phyloP scores from a whole-genome alignment of 2,329 filamentous ascomycete genomes.

The Blumeriella jaapii region DNA sequence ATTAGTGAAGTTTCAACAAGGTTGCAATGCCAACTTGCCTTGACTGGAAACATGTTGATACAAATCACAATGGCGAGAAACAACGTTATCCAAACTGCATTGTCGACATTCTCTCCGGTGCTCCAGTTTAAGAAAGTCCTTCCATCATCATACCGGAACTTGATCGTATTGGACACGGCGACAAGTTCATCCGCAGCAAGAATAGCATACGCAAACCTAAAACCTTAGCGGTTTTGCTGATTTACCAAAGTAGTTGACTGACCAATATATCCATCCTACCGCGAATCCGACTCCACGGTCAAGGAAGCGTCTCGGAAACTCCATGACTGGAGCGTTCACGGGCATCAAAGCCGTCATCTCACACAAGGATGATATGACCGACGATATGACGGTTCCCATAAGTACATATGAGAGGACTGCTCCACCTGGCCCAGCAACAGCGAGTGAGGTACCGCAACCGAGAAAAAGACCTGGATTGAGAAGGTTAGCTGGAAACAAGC shows the following conservation, averaged over 20 bases:
- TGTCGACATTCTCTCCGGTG: constrained; percentile 28
- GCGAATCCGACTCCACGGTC: constrained; percentile 30
- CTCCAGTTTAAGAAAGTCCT: constrained; percentile 27
- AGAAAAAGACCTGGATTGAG: constrained; percentile 33
- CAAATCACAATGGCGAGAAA: constrained; percentile 28
- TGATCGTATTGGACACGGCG: constrained; percentile 28
- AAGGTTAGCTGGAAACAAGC: constrained; percentile 1
- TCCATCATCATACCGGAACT: constrained; percentile 30
- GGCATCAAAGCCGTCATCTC: constrained; percentile 32
- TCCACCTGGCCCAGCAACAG: constrained; percentile 31
- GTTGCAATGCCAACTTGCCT: constrained; percentile 23
- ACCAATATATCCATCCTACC: constrained; percentile 32
- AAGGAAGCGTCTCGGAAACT: constrained; percentile 30
- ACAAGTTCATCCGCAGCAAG: constrained; percentile 30
- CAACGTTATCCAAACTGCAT: constrained; percentile 30
- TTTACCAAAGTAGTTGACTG: not conserved
- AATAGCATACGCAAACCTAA: constrained; percentile 30
- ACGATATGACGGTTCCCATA: constrained; percentile 33
- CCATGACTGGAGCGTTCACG: constrained; percentile 31
- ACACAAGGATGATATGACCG: constrained; percentile 33
- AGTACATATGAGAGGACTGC: constrained; percentile 31
- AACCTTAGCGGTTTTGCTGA: constrained; percentile 3
- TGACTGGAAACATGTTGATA: constrained; percentile 30
- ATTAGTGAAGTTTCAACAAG: not conserved
- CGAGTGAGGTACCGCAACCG: constrained; percentile 30